Evolutionary conservation across 1,139 yeast species (phyloP).

Genomic region (Torulaspora pretoriensis): DNA sequence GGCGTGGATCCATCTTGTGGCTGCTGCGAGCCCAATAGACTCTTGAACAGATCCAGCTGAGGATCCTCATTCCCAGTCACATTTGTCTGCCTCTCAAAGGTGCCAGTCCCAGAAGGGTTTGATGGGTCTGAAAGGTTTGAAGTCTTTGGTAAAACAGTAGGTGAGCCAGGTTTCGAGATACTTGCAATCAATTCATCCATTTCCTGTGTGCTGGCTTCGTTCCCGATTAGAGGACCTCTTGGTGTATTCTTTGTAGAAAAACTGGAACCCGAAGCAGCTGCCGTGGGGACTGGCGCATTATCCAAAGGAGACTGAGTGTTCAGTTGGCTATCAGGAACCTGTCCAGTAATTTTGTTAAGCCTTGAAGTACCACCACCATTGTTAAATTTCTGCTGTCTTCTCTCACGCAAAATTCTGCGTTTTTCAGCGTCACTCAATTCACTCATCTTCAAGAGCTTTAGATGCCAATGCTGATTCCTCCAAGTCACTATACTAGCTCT

Average conservation of each 20-base stretch:
- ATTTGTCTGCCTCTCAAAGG: slow-evolving; percentile 9
- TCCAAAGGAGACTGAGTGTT: slow-evolving; percentile 38
- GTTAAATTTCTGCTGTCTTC: slow-evolving; percentile 65
- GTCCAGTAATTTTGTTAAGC: slow-evolving; percentile 49
- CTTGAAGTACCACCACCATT: slow-evolving; percentile 55
- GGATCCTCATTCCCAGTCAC: slow-evolving; percentile 12
- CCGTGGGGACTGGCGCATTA: neutral
- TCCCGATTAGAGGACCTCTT: slow-evolving; percentile 7
- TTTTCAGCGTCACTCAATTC: slow-evolving; percentile 57
- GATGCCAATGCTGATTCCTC: neutral
- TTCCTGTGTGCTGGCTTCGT: slow-evolving; percentile 16
- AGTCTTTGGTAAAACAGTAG: slow-evolving; percentile 2
- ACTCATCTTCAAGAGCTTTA: slow-evolving; percentile 19
- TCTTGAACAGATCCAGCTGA: slow-evolving; percentile 26
- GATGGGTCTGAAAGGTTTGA: slow-evolving; percentile 2
- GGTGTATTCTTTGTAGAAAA: neutral
- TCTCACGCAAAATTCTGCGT: slow-evolving; percentile 57
- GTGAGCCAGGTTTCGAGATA: slow-evolving; percentile 11
- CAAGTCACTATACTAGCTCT: neutral
- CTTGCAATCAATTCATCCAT: slow-evolving; percentile 23
- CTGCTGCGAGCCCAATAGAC: slow-evolving; percentile 21
- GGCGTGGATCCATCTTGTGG: slow-evolving; percentile 23
- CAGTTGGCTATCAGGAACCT: slow-evolving; percentile 35
- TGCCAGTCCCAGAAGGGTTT: slow-evolving; percentile 6
- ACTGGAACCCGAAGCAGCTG: neutral